Base-by-base conservation (phyloP, 1,284 basidiomycete genomes). In the Pseudozyma pruni region DNA sequence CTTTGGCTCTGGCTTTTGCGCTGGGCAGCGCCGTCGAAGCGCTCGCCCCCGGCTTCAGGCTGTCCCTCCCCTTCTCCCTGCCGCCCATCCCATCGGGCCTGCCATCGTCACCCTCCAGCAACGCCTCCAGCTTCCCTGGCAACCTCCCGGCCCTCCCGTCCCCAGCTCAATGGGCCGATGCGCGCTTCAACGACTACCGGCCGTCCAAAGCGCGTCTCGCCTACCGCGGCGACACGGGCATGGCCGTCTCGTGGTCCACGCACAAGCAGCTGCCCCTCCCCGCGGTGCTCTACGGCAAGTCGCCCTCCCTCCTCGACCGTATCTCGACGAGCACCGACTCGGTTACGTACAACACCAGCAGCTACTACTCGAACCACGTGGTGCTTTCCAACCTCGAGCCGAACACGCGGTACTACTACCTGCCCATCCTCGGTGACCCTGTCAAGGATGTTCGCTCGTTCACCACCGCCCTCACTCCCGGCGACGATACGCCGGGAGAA, bases 281-380 rank as follows among this genome's bases (percentile, higher is more conserved):
- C 3, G 55, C 57, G n/a, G 58, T 68, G 3, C 25, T 39, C n/a
- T 68, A 51, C 32, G 63, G 63, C 17, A 32, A n/a, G 17, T 19
- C 19, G 8, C 27, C 34, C 2, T n/a, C 17, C 23, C 27, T 34
- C 22, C 32, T 68, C 27, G 46, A 25, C 31, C 19, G 22, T 17
- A 34, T 38, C 11, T 46, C 55, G 14, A 59, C 54, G 34, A 58
- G 55, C 7, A 44, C 41, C 19, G 16, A 27, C 25, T 71, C 67
- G 29, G 34, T 53, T 14, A 71, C 68, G 11, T 71, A 71, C 48
- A 47, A 57, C 20, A 60, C 68, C 13, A 51, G 44, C 16, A 41
- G 43, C 19, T 68, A 66, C n/a, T 71, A 51, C 44, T 41, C 49
- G 16, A 68, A 71, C 48, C 42, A 43, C 11, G 68, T 71, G 17